These are phyloP conservation scores for Gentiana straminea DNA, from an alignment of 257 asterid genomes.

Conservation along the genomic window DNA sequence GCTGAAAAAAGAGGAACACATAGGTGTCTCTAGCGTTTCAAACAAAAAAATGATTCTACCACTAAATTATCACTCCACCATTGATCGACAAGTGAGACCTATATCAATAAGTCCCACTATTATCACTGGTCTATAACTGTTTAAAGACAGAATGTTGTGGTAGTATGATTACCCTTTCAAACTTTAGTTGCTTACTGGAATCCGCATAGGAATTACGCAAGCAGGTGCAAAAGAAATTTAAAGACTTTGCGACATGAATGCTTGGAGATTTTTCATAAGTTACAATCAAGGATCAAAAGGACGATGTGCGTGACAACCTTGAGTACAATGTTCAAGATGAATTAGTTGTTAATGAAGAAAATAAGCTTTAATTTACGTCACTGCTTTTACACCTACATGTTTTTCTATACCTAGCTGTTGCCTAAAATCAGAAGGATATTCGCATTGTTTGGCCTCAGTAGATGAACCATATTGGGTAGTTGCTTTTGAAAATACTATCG, in stretches of 20 bases:
- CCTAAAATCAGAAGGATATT: conserved; percentile 19
- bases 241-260: conserved; percentile 82
- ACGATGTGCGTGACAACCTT: conserved; percentile 19
- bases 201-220: conserved; percentile 51
- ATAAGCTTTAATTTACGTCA: conserved; percentile 32
- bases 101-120: too few relatives aligned
- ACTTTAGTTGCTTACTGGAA: conserved; percentile 5
- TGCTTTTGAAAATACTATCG: too few relatives aligned
- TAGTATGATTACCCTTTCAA: neutral
- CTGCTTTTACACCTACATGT: conserved; percentile 29
- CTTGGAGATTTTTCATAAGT: conserved; percentile 87
- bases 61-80: too few relatives aligned
- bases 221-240: conserved; percentile 63
- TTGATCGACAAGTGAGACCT: too few relatives aligned
- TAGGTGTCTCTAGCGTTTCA: too few relatives aligned
- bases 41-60: too few relatives aligned
- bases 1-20: too few relatives aligned
- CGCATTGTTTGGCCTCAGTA: conserved; percentile 7
- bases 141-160: too few relatives aligned
- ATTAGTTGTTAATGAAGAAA: conserved; percentile 26
- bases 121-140: neutral
- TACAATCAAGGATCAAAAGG: conserved; percentile 27
- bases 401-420: conserved; percentile 45
- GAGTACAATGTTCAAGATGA: conserved; percentile 22
- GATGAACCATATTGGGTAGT: conserved; percentile 9